These are phyloP conservation scores for Rhizopus stolonifer DNA, from an alignment of 371 early-diverging fungal species.

Conservation along the genomic window DNA sequence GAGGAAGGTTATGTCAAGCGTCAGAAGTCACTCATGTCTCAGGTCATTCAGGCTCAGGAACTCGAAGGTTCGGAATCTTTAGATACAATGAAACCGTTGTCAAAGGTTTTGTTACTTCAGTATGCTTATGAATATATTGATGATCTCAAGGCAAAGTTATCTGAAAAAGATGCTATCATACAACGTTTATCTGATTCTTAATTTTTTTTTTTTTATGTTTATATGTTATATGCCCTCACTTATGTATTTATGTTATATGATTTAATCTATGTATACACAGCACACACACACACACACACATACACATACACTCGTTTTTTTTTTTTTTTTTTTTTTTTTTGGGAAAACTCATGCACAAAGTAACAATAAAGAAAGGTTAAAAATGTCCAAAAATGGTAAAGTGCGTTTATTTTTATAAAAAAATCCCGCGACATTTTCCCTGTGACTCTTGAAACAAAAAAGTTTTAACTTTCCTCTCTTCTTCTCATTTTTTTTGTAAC, in stretches of 20 bases:
- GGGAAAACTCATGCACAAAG: too few relatives aligned
- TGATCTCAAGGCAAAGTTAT: conserved; percentile 34
- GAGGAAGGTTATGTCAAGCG: conserved; percentile 62
- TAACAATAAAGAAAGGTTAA: too few relatives aligned
- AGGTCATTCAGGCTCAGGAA: conserved; percentile 30
- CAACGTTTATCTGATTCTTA: background rate
- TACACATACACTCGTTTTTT: background rate
- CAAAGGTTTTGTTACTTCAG: conserved; percentile 48
- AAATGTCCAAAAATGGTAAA: too few relatives aligned
- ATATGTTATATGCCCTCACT: background rate
- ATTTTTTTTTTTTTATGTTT: background rate
- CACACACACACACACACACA: background rate
- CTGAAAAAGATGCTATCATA: conserved; percentile 29
- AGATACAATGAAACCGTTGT: conserved; percentile 34
- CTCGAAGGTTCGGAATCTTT: background rate
- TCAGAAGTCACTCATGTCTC: conserved; percentile 24
- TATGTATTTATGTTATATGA: background rate
- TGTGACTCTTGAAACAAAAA: too few relatives aligned
- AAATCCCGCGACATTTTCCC: too few relatives aligned
- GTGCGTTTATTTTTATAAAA: too few relatives aligned
- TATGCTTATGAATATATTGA: conserved; percentile 65
- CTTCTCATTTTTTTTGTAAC: conserved; percentile 2
- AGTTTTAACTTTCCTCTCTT: background rate
- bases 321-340: background rate
- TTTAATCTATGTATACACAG: too few relatives aligned